Evolutionary conservation across 768 basidiomycete species (phyloP).

Genomic region (Trametopsis cervina): DNA sequence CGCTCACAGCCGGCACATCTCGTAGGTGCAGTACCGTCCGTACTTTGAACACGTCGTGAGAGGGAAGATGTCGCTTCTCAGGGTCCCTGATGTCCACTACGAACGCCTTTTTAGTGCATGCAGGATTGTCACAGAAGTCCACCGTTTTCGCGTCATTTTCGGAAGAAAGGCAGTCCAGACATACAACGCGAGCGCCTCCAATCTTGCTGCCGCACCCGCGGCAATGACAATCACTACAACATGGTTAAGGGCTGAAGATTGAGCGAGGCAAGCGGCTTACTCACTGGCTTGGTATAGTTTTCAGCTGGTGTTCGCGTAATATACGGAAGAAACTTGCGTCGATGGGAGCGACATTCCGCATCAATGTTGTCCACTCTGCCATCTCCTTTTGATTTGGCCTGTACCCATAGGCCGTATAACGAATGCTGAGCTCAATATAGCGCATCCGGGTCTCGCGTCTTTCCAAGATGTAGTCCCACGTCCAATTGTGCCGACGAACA

Average conservation of each 20-base stretch:
- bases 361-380: slow-evolving; percentile 9
- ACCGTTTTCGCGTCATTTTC: slow-evolving; percentile 16
- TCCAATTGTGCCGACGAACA: slow-evolving; percentile 20
- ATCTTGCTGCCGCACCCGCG: slow-evolving; percentile 22
- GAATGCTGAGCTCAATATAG: slow-evolving; percentile 21
- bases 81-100: slow-evolving; percentile 8
- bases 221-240: slow-evolving; percentile 16
- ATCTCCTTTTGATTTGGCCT: slow-evolving; percentile 14
- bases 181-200: slow-evolving; percentile 24
- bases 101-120: slow-evolving; percentile 17
- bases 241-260: background rate
- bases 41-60: slow-evolving; percentile 25
- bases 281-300: slow-evolving; percentile 16
- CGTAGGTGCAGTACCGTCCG: slow-evolving; percentile 16
- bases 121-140: slow-evolving; percentile 24
- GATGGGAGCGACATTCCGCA: slow-evolving; percentile 16
- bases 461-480: slow-evolving; percentile 26
- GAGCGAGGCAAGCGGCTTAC: slow-evolving; percentile 4
- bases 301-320: slow-evolving; percentile 12
- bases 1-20: slow-evolving; percentile 15
- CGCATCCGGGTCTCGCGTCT: slow-evolving; percentile 20
- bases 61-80: slow-evolving; percentile 21
- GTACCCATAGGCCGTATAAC: slow-evolving; percentile 16
- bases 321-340: slow-evolving; percentile 23
- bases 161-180: slow-evolving; percentile 24